A percentile compares a stretch with the other conserved stretches of the same genome.
These are phyloP conservation scores for Aspergillus wentii DNA, from an alignment of 495 filamentous ascomycete species.

Conservation along the genomic window DNA sequence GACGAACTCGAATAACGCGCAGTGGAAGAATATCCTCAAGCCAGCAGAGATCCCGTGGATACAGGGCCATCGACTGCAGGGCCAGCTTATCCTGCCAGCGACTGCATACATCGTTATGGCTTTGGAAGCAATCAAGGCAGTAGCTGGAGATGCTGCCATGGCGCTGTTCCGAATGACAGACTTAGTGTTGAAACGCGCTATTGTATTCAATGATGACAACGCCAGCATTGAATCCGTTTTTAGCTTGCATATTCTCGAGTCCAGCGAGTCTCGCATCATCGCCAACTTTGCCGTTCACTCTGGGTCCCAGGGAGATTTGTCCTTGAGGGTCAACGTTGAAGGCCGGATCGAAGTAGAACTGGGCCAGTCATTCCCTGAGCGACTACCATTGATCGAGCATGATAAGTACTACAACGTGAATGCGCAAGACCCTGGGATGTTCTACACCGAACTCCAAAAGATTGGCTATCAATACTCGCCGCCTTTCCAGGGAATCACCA, in stretches of 20 bases:
- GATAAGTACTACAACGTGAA: no score
- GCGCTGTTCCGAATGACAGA: slow-evolving; percentile 7
- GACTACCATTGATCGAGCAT: slow-evolving; percentile 11
- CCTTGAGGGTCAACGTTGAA: no score
- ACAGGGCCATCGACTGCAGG: slow-evolving; percentile 14
- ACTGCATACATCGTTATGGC: slow-evolving; percentile 19
- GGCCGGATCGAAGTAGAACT: no score
- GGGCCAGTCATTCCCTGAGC: no score
- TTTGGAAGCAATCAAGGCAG: slow-evolving; percentile 15
- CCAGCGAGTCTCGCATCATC: no score
- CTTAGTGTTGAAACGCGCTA: slow-evolving; percentile 31
- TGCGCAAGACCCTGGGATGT: no score
- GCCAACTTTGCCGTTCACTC: no score
- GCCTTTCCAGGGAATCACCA: slow-evolving; percentile 9
- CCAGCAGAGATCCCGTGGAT: slow-evolving; percentile 14
- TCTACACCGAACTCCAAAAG: slow-evolving; percentile 13
- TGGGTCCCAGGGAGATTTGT: no score
- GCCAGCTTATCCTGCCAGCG: slow-evolving; percentile 17
- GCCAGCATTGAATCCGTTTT: no score
- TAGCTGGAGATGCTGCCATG: slow-evolving; percentile 2
- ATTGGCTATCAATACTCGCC: slow-evolving; percentile 19
- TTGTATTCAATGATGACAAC: slow-evolving; percentile 19
- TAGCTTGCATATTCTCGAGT: no score
- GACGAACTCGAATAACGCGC: slow-evolving; percentile 15
- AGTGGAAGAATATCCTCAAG: slow-evolving; percentile 17